Evolutionary conservation across 2,329 filamentous ascomycete genomes (phyloP).

Genomic region (Calonectria honghensis): DNA sequence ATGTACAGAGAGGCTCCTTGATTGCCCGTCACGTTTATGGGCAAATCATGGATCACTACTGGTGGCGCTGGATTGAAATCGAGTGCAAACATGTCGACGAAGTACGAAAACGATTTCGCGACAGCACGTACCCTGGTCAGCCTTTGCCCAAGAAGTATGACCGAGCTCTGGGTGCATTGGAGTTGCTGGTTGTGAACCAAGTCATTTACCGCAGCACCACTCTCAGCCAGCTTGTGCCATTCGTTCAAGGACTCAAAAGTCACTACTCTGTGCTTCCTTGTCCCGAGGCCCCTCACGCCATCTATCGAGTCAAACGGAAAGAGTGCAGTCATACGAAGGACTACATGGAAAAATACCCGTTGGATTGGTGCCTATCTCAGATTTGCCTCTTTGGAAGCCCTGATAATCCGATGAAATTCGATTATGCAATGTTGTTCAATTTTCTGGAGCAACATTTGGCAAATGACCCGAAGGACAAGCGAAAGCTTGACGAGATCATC

Average conservation of each 20-base stretch:
- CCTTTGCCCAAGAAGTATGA: background rate
- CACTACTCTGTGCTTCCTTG: background rate
- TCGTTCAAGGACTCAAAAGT: background rate
- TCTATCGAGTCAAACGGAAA: background rate
- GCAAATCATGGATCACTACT: background rate
- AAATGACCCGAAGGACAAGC: background rate
- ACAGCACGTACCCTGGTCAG: background rate
- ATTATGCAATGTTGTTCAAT: background rate
- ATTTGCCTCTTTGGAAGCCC: background rate
- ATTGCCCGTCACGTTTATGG: background rate
- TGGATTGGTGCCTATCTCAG: background rate
- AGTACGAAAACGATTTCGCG: background rate
- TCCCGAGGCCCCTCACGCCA: background rate
- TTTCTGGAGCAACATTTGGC: background rate
- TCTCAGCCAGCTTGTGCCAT: background rate
- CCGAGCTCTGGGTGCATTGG: background rate
- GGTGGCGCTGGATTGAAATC: background rate
- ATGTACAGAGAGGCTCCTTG: background rate
- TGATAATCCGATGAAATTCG: background rate
- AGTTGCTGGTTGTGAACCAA: background rate
- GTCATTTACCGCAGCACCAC: background rate
- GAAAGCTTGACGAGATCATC: background rate
- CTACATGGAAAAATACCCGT: background rate
- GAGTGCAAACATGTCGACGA: background rate
- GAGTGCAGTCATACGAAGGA: background rate